Evolutionary conservation across 129 eudicot genomes (phyloP).

Genomic region (Arctium minus): DNA sequence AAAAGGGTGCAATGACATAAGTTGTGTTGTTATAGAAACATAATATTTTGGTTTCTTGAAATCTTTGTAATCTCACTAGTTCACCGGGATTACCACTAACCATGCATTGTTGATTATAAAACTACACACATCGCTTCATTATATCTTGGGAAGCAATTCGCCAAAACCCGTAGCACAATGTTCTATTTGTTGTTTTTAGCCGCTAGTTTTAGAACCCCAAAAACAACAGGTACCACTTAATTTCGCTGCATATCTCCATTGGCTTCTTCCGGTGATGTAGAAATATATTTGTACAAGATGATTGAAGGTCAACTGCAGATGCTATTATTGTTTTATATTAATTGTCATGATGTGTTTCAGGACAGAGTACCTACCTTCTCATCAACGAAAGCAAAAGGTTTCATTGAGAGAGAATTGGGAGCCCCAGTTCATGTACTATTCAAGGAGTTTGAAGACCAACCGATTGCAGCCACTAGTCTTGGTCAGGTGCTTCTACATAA

Average conservation of each 20-base stretch:
- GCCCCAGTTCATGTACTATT: constrained; percentile 73
- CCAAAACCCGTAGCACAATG: too few relatives aligned
- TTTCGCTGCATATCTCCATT: constrained; percentile 1
- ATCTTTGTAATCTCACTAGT: too few relatives aligned
- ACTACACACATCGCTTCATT: too few relatives aligned
- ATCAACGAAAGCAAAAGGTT: constrained; percentile 60
- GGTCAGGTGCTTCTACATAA: constrained; percentile 68
- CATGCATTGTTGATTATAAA: too few relatives aligned
- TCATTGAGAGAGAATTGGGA: constrained; percentile 77
- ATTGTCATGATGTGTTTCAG: constrained; percentile 41
- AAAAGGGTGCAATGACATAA: too few relatives aligned
- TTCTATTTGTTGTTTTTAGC: too few relatives aligned
- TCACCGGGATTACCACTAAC: too few relatives aligned
- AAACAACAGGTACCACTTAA: neutral
- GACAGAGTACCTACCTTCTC: constrained; percentile 95
- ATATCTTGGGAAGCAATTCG: too few relatives aligned
- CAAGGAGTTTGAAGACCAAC: constrained; percentile 83
- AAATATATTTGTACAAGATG: neutral
- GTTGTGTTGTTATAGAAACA: too few relatives aligned
- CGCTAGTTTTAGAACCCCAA: neutral
- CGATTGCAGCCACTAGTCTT: constrained; percentile 99
- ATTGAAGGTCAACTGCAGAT: neutral
- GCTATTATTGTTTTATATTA: neutral
- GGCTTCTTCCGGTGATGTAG: neutral
- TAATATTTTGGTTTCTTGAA: too few relatives aligned